A percentile compares a stretch with the other conserved stretches of the same genome.
phyloP scores from a whole-genome alignment of 73 alveolate species.

The Paramecium tetraurelia region DNA sequence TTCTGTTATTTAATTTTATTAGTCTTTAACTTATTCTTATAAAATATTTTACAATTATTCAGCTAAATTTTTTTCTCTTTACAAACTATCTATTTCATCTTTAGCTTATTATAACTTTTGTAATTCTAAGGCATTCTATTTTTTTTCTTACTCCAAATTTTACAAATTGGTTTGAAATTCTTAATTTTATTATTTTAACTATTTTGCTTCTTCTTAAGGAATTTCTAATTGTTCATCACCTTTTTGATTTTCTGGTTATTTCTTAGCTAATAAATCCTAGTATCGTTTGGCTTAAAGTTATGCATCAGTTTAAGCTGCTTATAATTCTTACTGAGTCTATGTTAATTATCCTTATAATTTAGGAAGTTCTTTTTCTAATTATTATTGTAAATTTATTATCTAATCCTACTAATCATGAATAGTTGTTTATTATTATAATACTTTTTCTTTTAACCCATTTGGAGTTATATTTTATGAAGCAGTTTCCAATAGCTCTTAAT shows the following conservation, averaged over 20 bases:
- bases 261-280: not conserved
- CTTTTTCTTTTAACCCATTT: not conserved
- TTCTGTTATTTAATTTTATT: not conserved
- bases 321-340: not conserved
- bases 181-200: not conserved
- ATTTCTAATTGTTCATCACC: not conserved
- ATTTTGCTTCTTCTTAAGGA: not conserved
- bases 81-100: not conserved
- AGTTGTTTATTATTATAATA: not conserved
- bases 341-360: not conserved
- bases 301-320: not conserved
- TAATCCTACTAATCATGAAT: not conserved
- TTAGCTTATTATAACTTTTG: not conserved
- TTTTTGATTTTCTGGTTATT: not conserved
- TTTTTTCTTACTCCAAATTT: not conserved
- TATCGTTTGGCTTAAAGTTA: not conserved
- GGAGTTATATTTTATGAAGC: not conserved
- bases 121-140: not conserved
- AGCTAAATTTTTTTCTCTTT: not conserved
- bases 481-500: not conserved
- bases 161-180: not conserved
- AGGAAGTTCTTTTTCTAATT: conserved; percentile 3
- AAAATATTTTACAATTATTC: not conserved
- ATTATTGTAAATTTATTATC: not conserved
- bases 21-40: not conserved